A percentile compares a stretch with the other conserved stretches of the same genome.
Conservation (phyloP, 176 grass and related monocot genomes). For the Ensete glaucum region DNA sequence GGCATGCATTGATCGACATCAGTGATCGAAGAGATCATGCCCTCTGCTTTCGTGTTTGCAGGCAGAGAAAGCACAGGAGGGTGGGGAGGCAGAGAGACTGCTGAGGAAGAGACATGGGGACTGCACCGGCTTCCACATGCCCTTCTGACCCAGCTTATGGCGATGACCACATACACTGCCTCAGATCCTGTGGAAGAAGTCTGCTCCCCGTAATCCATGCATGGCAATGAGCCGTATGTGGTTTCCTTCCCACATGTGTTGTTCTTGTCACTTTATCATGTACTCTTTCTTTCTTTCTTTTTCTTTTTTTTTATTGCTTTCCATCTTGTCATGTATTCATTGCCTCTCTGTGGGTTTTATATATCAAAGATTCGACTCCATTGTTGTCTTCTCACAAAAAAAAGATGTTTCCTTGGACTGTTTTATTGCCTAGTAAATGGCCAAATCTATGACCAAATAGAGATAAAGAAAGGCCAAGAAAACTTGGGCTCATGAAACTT, state of each 20-base stretch:
- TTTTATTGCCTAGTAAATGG: too few species aligned
- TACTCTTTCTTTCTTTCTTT: too few species aligned
- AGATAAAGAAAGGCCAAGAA: too few species aligned
- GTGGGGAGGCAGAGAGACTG: not conserved
- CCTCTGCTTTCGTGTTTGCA: not conserved
- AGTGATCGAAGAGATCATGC: not conserved
- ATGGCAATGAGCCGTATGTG: not conserved
- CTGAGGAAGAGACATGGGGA: not conserved
- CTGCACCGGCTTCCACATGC: not conserved
- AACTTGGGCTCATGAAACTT: too few species aligned
- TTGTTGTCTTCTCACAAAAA: too few species aligned
- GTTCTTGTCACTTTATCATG: too few species aligned
- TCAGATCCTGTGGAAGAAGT: not conserved
- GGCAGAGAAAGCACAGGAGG: not conserved
- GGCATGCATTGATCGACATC: not conserved
- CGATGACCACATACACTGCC: not conserved
- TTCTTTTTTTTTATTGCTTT: too few species aligned
- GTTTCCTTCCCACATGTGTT: not conserved
- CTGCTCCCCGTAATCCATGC: constrained; percentile 1
- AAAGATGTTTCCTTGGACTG: too few species aligned
- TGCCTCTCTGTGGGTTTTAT: too few species aligned
- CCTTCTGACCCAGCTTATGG: not conserved
- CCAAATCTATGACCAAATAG: too few species aligned
- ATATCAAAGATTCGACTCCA: too few species aligned
- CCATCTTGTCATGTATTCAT: too few species aligned